These are phyloP conservation scores for Leccinum broughii DNA, from an alignment of 768 basidiomycete genomes.

Conservation along the genomic window DNA sequence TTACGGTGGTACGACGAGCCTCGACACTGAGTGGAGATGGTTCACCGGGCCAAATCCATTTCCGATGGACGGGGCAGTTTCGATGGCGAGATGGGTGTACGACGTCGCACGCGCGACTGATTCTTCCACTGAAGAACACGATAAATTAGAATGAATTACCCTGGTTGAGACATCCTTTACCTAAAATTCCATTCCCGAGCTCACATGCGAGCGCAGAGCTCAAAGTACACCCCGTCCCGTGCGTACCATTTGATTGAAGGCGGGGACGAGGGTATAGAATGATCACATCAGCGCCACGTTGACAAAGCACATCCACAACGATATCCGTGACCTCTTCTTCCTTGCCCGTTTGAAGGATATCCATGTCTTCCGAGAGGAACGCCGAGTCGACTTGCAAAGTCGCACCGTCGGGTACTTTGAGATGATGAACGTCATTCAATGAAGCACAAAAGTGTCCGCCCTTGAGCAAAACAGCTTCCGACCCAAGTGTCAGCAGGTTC, in stretches of 20 bases:
- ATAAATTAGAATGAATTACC: no score
- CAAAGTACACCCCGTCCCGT: slow-evolving; percentile 94
- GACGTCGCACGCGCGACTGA: slow-evolving; percentile 59
- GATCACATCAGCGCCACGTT: slow-evolving; percentile 31
- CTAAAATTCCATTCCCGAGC: slow-evolving; percentile 51
- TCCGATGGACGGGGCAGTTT: slow-evolving; percentile 66
- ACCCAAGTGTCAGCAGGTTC: slow-evolving; percentile 48
- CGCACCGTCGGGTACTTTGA: slow-evolving; percentile 31
- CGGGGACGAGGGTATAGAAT: slow-evolving; percentile 62
- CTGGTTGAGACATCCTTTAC: slow-evolving; percentile 27
- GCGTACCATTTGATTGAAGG: slow-evolving; percentile 71
- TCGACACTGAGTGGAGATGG: slow-evolving; percentile 66
- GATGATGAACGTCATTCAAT: slow-evolving; percentile 42
- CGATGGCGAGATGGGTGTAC: slow-evolving; percentile 79
- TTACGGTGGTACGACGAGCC: slow-evolving; percentile 51
- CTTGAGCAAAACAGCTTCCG: slow-evolving; percentile 71
- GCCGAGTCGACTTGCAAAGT: slow-evolving; percentile 43
- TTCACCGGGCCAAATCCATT: slow-evolving; percentile 84
- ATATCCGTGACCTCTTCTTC: slow-evolving; percentile 28
- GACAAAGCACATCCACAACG: slow-evolving; percentile 60
- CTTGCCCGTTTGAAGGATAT: slow-evolving; percentile 47
- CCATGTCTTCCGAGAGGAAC: slow-evolving; percentile 54
- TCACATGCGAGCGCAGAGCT: slow-evolving; percentile 75
- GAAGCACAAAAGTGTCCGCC: slow-evolving; percentile 72
- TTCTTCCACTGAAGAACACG: slow-evolving; percentile 44